Conservation (phyloP, 2,329 filamentous ascomycete species). For the Botrytis elliptica region DNA sequence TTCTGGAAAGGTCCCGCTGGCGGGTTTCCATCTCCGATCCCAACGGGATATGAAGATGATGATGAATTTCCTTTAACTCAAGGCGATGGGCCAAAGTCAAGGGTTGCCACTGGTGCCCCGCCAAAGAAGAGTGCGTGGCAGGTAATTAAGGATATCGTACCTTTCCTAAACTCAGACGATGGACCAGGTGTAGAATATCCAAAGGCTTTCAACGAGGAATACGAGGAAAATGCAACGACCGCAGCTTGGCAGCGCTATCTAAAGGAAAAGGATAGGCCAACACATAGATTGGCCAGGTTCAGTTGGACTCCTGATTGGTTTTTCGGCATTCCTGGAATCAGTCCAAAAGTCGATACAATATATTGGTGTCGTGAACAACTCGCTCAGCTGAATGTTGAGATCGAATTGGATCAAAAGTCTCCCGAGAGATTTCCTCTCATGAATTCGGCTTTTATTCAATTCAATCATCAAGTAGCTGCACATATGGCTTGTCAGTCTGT, state of each 20-base stretch:
- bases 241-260: constrained; percentile 83
- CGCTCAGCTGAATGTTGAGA: constrained; percentile 84
- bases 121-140: constrained; percentile 52
- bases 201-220: constrained; percentile 60
- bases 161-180: constrained; percentile 43
- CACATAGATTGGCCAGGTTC: constrained; percentile 70
- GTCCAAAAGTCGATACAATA: constrained; percentile 92
- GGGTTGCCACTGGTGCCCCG: constrained; percentile 25
- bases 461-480: constrained; percentile 94
- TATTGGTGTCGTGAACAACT: constrained; percentile 86
- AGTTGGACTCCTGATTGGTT: constrained; percentile 64
- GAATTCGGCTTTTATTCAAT: constrained; percentile 97
- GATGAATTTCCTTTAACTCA: constrained; percentile 44
- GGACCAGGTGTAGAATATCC: constrained; percentile 52
- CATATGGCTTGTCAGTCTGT: constrained; percentile 97
- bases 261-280: constrained; percentile 77
- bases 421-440: constrained; percentile 85
- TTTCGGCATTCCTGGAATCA: constrained; percentile 73
- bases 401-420: constrained; percentile 83
- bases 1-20: constrained; percentile 65
- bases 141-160: constrained; percentile 50
- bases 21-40: constrained; percentile 60
- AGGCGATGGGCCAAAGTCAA: constrained; percentile 27
- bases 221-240: constrained; percentile 59
- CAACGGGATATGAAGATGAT: constrained; percentile 52